Base-by-base conservation (phyloP, 768 basidiomycete species). In the Sutorius australiensis region DNA sequence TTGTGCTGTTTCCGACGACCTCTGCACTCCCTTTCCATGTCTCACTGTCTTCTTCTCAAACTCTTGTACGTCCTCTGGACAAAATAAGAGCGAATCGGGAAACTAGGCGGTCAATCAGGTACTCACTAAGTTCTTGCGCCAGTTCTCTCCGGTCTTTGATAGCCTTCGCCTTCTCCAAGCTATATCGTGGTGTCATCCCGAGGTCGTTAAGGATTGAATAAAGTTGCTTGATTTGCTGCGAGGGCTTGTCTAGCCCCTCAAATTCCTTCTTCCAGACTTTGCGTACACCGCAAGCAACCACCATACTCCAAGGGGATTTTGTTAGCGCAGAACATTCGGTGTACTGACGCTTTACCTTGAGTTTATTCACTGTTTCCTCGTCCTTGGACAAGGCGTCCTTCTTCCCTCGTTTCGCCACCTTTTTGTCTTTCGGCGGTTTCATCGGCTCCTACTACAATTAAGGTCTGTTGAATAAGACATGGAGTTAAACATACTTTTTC, bases 141-240 rank as follows among this genome's bases (percentile, higher is more conserved):
- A 92, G 66, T 65, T 94, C 94, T 41, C 91, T 75, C 62, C 80
- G 80, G 66, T 75, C 80, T 55, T 78, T 86, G 60, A 95, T 87
- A 3, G 75, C 72, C 60, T 81, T 89, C 5, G 92, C 93, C 70
- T 94, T 87, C 48, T 90, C 91, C 62, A 91, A 61, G 55, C 82
- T 92, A 62, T 84, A 73, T 21, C 86, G 79, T 1, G 89, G 88
- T 0, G 75, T 80, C 90, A 94, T 95, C 1, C 92, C 92, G 30
- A 93, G 75, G 5, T 84, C 86, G 24, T 73, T 63, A 8, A 93
- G 75, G 12, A 87, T 84, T 52, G 78, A 73, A 51, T 80, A 82
- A 32, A 92, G 75, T 37, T 79, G 82, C 46, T 72, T 71, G 31
- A 91, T 84, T 61, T 92, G 88, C 44, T 83, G 78, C 2, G 74